Evolutionary conservation across 2,329 filamentous ascomycete genomes (phyloP), one percentile per base, ranked within the genome.

Genomic region (Penicillium aurantiogriseum): DNA sequence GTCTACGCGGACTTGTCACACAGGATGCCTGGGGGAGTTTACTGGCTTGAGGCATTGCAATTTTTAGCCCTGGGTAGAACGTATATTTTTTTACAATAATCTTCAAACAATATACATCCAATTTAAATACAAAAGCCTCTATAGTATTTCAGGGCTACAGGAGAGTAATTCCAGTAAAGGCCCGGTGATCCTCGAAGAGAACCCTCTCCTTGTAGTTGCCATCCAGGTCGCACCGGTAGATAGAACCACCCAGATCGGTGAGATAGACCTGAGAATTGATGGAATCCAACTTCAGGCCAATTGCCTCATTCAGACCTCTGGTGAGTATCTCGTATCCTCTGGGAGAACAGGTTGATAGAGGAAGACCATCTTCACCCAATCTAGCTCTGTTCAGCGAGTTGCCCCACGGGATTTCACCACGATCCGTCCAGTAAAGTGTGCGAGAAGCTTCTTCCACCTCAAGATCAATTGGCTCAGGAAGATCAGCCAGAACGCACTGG

Each of bases 381-480:
- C 43, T 59, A 2, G 70, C 71, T 11, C 74, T 68, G 66, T 85
- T 84, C 54, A 86, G 61, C 17, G 77, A 79, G 64, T 84, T 85
- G 0, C 84, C 84, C 3, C 68, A 63, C 0, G 84, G 84, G 1
- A 80, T 71, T 58, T 87, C 84, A 7, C 84, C 85, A 0, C 84
- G 75, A 63, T 87, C 84, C 0, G 84, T 85, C 84, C 84, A 86
- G 67, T 83, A 86, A 31, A 87, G 71, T 2, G 68, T 71, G 39
- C 76, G 66, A 2, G 68, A 65, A 0, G 72, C 68, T 10, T 75
- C 72, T 13, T 85, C 82, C 1, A 86, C 63, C 31, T 84, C 83
- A 0, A 87, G 69, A 65, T 86, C 83, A 54, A 87, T 82, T 0
- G 81, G 80, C 65, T 85, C 83, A 0, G 83, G 82, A 9, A 85